Conservation (phyloP, 495 filamentous ascomycete genomes). For the Evansstolkia leycettana region DNA sequence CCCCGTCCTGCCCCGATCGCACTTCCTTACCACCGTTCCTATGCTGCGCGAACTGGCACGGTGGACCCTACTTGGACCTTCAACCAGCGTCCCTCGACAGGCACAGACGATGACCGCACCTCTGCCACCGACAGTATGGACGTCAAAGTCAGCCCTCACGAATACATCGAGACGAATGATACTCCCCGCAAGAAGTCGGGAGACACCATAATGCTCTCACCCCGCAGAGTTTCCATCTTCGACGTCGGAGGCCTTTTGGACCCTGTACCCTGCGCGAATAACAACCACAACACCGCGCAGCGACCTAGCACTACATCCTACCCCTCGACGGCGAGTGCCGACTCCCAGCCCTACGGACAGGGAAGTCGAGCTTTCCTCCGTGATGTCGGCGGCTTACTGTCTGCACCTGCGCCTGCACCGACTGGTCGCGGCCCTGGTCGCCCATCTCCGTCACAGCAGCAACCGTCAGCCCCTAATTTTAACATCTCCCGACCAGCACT, state of each 20-base stretch:
- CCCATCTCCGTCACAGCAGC: conserved; percentile 21
- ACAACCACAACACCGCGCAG: conserved; percentile 3
- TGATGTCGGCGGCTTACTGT: conserved; percentile 43
- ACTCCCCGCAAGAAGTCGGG: conserved; percentile 8
- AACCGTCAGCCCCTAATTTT: conserved; percentile 12
- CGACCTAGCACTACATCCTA: conserved; percentile 4
- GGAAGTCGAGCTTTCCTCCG: conserved; percentile 44
- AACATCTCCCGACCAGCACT: conserved; percentile 2
- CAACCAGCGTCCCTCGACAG: conserved; percentile 5
- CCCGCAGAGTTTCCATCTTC: conserved; percentile 51
- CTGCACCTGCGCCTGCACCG: conserved; percentile 7
- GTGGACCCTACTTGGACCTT: conserved; percentile 25
- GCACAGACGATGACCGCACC: conserved; percentile 13
- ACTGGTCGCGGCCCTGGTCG: conserved; percentile 15
- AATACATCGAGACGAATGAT: conserved; percentile 23
- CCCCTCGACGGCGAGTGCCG: not conserved
- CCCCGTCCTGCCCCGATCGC: conserved; percentile 32
- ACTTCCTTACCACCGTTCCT: conserved; percentile 11
- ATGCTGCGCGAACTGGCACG: conserved; percentile 15
- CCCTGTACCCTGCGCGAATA: conserved; percentile 1
- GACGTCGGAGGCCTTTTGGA: conserved; percentile 57
- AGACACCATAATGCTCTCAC: conserved; percentile 12
- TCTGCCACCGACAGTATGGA: conserved; percentile 23
- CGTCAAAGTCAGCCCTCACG: conserved; percentile 22
- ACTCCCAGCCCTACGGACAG: conserved; percentile 12